A percentile compares a stretch with the other conserved stretches of the same genome.
phyloP scores from a whole-genome alignment of 2,329 filamentous ascomycete genomes.

The Ilyonectria destructans region DNA sequence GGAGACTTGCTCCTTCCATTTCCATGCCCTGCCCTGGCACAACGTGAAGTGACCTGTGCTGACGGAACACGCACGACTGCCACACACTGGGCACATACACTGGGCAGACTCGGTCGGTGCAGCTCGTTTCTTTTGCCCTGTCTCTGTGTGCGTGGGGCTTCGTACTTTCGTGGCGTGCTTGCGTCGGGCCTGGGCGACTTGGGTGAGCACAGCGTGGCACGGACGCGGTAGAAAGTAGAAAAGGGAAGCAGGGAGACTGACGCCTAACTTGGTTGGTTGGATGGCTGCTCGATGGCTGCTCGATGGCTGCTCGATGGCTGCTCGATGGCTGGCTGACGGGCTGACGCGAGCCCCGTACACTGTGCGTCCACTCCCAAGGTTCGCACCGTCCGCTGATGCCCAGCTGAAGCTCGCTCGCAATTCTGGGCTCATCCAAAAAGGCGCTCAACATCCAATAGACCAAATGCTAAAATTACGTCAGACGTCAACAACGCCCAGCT shows the following conservation, averaged over 20 bases:
- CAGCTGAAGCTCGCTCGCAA: background rate
- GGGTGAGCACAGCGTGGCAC: too few relatives aligned
- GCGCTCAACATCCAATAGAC: background rate
- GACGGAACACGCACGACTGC: background rate
- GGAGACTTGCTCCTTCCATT: slow-evolving; percentile 7
- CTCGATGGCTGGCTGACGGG: slow-evolving; percentile 15
- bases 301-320: too few relatives aligned
- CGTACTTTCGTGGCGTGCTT: too few relatives aligned
- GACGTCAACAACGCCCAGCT: background rate
- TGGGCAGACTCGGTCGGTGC: too few relatives aligned
- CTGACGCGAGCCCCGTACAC: slow-evolving; percentile 13
- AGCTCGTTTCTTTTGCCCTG: too few relatives aligned
- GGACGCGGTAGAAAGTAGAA: slow-evolving; percentile 8
- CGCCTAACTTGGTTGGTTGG: background rate
- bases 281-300: slow-evolving; percentile 8
- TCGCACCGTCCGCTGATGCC: slow-evolving; percentile 2
- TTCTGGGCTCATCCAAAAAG: background rate
- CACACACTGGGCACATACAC: background rate
- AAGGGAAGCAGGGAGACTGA: background rate
- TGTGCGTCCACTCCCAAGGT: background rate
- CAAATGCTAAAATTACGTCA: background rate
- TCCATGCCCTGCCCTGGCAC: slow-evolving; percentile 12
- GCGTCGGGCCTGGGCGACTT: too few relatives aligned
- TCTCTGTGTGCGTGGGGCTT: too few relatives aligned
- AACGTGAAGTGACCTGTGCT: slow-evolving; percentile 6